Base-by-base conservation (phyloP, 1,284 basidiomycete genomes). In the Trichosporon coremiiforme region DNA sequence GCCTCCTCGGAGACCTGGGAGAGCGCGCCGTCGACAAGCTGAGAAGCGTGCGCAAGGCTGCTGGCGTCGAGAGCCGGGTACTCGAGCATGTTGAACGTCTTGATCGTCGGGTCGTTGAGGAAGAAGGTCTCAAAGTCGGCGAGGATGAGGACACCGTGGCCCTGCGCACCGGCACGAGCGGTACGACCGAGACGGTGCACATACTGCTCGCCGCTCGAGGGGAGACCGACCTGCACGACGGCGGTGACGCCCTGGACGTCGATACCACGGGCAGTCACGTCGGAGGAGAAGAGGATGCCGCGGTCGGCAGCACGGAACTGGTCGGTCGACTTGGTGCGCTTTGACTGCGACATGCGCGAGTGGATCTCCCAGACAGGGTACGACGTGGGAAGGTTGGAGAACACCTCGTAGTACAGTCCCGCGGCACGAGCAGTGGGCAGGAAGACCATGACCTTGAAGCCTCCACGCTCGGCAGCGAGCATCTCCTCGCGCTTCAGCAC, bases 361-460 rank as follows among this genome's bases (percentile, higher is more conserved):
- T 85, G 65, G 85, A 83, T 71, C 66, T 83, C 76, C 75, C 78
- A 79, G 13, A 75, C 74, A 13, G 77, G 75, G 62, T 71, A 76
- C 41, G 69, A 36, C 66, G 83, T 70, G 25, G 69, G 64, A 22
- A 77, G 68, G 13, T 67, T 53, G 10, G 67, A 73, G 71, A 89
- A 85, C 64, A 88, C 78, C 33, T 86, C 85, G n/a, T 85, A 83
- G n/a, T 85, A 85, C 63, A 90, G 83, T 22, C 85, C 85, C 0
- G 89, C 88, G 1, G 88, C 87, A 66, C 89, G 86, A 1, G 90
- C 90, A 10, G 90, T 91, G n/a, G 89, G 88, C 66, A 89, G 86
- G 84, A 91, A 91, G 7, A 87, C 85, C 79, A 90, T 89, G 4
- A 85, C 77, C 73, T 84, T 84, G 75, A 76, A 79, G 1, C 71